phyloP scores from a whole-genome alignment of 345 rosid species.

The Hevea brasiliensis region DNA sequence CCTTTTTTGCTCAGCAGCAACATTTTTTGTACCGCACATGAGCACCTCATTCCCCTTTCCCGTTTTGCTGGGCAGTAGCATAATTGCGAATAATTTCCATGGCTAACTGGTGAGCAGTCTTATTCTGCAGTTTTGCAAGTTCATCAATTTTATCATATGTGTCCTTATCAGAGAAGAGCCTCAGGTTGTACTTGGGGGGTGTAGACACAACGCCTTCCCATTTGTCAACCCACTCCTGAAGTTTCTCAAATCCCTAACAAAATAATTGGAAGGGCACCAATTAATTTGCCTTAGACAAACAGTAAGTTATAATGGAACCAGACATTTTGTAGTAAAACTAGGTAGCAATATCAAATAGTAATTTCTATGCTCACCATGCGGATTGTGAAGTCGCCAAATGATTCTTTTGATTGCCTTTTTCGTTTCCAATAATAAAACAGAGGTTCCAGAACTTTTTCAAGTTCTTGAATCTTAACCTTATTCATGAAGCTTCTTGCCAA shows the following conservation, averaged over 20 bases:
- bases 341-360: neutral
- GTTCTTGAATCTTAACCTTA: slow-evolving; percentile 87
- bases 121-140: slow-evolving; percentile 62
- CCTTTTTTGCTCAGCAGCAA: slow-evolving; percentile 12
- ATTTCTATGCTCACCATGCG: slow-evolving; percentile 59
- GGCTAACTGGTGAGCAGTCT: slow-evolving; percentile 65
- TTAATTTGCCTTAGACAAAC: neutral
- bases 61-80: slow-evolving; percentile 55
- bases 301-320: neutral
- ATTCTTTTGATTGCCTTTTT: slow-evolving; percentile 69
- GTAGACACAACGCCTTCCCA: slow-evolving; percentile 61
- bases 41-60: slow-evolving; percentile 48
- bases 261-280: neutral
- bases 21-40: neutral
- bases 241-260: slow-evolving; percentile 84
- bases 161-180: slow-evolving; percentile 59
- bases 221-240: slow-evolving; percentile 66
- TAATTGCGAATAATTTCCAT: slow-evolving; percentile 65
- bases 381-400: slow-evolving; percentile 81
- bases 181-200: slow-evolving; percentile 49
- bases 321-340: neutral
- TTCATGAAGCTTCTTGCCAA: slow-evolving; percentile 80
- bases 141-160: slow-evolving; percentile 63
- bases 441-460: slow-evolving; percentile 88
- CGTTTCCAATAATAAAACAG: slow-evolving; percentile 84